phyloP scores from a whole-genome alignment of 169 alveolate species.

The Plasmodium vivax region DNA sequence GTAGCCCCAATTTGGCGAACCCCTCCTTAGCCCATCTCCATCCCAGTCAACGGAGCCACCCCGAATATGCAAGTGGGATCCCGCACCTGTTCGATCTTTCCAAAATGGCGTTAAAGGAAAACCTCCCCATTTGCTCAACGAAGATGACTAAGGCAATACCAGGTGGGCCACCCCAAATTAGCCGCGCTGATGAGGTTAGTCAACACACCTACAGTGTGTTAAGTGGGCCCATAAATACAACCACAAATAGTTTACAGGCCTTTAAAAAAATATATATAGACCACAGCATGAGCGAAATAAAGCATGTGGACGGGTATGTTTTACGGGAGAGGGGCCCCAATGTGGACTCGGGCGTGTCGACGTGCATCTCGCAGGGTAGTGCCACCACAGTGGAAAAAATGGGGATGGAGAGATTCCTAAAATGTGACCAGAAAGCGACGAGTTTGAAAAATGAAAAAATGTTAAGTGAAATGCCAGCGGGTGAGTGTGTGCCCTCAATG shows the following conservation, averaged over 20 bases:
- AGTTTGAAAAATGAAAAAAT: neutral
- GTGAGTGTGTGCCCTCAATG: neutral
- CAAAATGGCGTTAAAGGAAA: neutral
- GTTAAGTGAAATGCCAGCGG: neutral
- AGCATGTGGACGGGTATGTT: neutral
- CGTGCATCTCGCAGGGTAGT: neutral
- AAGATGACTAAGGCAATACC: neutral
- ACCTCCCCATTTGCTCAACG: neutral
- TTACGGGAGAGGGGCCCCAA: neutral
- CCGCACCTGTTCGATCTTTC: neutral
- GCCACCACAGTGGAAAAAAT: neutral
- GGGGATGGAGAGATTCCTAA: neutral
- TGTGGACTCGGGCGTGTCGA: neutral
- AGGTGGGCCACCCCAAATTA: neutral
- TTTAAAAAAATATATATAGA: slow-evolving; percentile 28
- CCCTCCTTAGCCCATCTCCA: neutral
- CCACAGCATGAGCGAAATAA: neutral
- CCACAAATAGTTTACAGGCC: neutral
- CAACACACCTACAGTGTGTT: neutral
- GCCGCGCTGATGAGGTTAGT: neutral
- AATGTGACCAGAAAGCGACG: neutral
- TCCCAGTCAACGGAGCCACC: neutral
- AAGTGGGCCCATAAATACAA: neutral
- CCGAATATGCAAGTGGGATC: neutral
- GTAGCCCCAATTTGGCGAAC: neutral